These are phyloP conservation scores for Chrysoporthe deuterocubensis DNA, from an alignment of 2,329 filamentous ascomycete genomes.

Conservation along the genomic window DNA sequence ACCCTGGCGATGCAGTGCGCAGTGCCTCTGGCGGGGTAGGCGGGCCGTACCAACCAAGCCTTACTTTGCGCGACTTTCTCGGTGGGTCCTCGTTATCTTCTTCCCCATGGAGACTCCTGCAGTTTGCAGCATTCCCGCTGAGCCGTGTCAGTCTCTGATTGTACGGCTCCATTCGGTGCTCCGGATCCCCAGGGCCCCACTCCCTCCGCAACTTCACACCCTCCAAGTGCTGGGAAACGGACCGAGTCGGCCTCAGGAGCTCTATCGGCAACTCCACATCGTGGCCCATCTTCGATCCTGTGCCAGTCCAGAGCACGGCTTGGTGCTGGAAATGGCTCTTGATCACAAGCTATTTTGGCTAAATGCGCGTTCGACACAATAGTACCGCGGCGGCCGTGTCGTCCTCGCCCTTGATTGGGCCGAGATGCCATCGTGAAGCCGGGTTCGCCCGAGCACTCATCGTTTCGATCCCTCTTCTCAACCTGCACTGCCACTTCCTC, in stretches of 20 bases:
- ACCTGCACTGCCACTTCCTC: constrained; percentile 19
- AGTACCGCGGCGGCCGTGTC: constrained; percentile 3
- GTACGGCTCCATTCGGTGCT: constrained; percentile 23
- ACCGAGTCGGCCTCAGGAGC: constrained; percentile 21
- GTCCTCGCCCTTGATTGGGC: constrained; percentile 8
- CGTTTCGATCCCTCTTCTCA: constrained; percentile 4
- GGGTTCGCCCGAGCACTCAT: constrained; percentile 25
- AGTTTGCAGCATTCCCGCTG: constrained; percentile 18
- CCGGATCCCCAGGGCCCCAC: constrained; percentile 25
- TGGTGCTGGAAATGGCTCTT: constrained; percentile 7
- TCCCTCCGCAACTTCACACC: constrained; percentile 26
- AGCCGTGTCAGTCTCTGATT: constrained; percentile 23
- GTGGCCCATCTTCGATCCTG: constrained; percentile 1
- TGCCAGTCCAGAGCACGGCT: constrained; percentile 22
- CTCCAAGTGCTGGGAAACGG: constrained; percentile 24
- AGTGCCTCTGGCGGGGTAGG: constrained; percentile 9
- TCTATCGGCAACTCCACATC: constrained; percentile 13
- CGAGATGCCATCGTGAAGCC: constrained; percentile 11
- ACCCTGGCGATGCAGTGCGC: neutral
- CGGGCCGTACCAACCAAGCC: constrained; percentile 21
- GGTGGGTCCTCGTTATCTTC: constrained; percentile 9
- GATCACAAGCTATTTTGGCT: constrained; percentile 15
- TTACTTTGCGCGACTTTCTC: constrained; percentile 12
- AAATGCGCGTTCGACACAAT: constrained; percentile 6
- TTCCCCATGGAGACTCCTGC: constrained; percentile 21